These are phyloP conservation scores for Penicillium nucicola DNA, from an alignment of 495 filamentous ascomycete species.

Conservation along the genomic window DNA sequence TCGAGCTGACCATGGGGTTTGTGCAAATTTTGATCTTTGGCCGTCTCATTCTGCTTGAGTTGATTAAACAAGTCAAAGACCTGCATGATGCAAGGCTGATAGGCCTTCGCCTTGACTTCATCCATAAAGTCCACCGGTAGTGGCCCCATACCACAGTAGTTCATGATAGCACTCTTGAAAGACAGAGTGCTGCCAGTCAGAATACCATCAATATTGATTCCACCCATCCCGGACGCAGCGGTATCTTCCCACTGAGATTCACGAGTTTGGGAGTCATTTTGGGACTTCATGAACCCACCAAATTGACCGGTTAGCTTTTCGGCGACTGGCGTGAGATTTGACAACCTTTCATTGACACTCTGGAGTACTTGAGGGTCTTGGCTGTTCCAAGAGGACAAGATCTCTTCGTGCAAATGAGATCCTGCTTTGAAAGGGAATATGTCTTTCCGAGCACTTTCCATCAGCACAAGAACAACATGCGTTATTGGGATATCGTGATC, in stretches of 20 bases:
- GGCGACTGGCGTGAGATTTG: constrained; percentile 29
- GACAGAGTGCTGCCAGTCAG: constrained; percentile 36
- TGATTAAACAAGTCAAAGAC: constrained; percentile 37
- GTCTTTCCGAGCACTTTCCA: constrained; percentile 43
- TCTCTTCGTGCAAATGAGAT: constrained; percentile 27
- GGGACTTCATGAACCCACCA: constrained; percentile 19
- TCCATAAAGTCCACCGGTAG: constrained; percentile 38
- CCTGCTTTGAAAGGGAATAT: constrained; percentile 37
- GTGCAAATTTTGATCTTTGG: not conserved
- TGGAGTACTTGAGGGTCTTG: not conserved
- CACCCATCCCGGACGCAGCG: constrained; percentile 20
- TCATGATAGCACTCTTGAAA: constrained; percentile 35
- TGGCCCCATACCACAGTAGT: constrained; percentile 38
- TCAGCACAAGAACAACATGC: constrained; percentile 36
- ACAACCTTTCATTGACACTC: constrained; percentile 19
- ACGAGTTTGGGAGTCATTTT: not conserved
- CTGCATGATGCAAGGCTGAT: constrained; percentile 42
- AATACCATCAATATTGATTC: constrained; percentile 34
- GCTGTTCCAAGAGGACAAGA: constrained; percentile 24
- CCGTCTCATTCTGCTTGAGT: constrained; percentile 16
- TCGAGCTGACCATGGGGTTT: not conserved
- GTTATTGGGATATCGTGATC: constrained; percentile 22
- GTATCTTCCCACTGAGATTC: constrained; percentile 6
- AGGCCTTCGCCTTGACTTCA: constrained; percentile 32
- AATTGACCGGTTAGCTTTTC: constrained; percentile 36